phyloP scores from a whole-genome alignment of 495 filamentous ascomycete genomes.

The Podospora sp. region DNA sequence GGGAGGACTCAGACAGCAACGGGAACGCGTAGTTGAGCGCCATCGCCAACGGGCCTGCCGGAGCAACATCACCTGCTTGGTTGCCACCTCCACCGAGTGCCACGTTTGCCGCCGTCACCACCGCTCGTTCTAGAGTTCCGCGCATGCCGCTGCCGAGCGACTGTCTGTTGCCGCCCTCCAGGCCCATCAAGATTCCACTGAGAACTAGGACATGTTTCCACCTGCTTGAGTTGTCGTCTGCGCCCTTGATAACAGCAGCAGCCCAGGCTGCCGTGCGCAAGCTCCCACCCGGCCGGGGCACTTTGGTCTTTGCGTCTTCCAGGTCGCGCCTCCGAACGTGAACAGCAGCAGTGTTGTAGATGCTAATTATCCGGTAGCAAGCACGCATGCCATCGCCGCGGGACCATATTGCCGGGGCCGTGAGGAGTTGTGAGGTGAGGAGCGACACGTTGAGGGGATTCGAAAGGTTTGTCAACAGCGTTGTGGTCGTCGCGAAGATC shows the following conservation, averaged over 20 bases:
- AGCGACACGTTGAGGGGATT: conserved; percentile 92
- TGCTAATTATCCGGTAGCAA: conserved; percentile 75
- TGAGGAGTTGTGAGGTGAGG: conserved; percentile 86
- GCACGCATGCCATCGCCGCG: conserved; percentile 66
- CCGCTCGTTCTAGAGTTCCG: conserved; percentile 72
- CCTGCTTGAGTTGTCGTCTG: conserved; percentile 78
- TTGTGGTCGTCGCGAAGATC: conserved; percentile 78
- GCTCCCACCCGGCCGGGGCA: conserved; percentile 48
- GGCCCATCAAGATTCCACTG: conserved; percentile 79
- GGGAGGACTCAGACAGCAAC: conserved; percentile 63
- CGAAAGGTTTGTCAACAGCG: conserved; percentile 77
- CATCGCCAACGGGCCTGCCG: conserved; percentile 64
- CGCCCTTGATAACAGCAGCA: conserved; percentile 77
- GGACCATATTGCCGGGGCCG: conserved; percentile 82
- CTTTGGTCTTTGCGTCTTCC: conserved; percentile 53
- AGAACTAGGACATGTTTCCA: conserved; percentile 89
- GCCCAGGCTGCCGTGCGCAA: conserved; percentile 76
- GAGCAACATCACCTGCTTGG: conserved; percentile 51
- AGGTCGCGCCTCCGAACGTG: conserved; percentile 60
- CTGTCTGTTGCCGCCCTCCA: conserved; percentile 67
- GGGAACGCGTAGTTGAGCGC: conserved; percentile 80
- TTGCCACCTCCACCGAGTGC: conserved; percentile 49
- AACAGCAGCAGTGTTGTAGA: conserved; percentile 83
- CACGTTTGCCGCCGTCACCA: conserved; percentile 78
- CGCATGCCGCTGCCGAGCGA: conserved; percentile 65